Evolutionary conservation across 179 eudicot species (phyloP).

Genomic region (Spergularia azorica): DNA sequence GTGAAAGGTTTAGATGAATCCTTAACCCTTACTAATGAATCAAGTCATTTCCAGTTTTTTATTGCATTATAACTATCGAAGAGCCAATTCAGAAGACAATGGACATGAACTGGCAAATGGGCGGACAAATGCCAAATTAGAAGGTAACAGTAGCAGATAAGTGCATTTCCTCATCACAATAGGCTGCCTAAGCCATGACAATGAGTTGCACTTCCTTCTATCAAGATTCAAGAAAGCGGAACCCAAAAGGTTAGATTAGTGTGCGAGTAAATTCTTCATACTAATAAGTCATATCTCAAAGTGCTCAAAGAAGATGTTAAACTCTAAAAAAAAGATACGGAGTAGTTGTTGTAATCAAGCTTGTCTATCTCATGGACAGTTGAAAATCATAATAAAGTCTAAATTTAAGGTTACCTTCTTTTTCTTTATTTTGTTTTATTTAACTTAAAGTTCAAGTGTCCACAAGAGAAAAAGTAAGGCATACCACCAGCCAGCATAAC

Average conservation of each 20-base stretch:
- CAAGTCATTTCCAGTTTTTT: too few relatives aligned
- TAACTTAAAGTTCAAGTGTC: background rate
- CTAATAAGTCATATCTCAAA: background rate
- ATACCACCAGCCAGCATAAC: constrained; percentile 17
- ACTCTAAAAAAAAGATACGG: background rate
- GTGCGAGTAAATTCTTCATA: background rate
- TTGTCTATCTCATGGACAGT: background rate
- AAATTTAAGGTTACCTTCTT: background rate
- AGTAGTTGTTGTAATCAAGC: background rate
- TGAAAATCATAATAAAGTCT: background rate
- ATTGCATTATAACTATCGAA: too few relatives aligned
- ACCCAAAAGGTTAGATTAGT: background rate
- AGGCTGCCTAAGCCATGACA: background rate
- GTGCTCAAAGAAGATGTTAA: background rate
- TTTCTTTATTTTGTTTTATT: background rate
- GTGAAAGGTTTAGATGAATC: background rate
- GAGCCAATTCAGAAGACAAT: background rate
- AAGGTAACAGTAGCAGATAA: background rate
- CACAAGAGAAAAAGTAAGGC: background rate
- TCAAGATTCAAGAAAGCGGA: background rate
- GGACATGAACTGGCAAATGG: background rate
- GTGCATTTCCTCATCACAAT: background rate
- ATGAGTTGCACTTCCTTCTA: too few relatives aligned
- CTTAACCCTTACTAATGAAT: background rate
- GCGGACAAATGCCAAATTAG: background rate